Base-by-base conservation (phyloP, 257 asterid species). In the Petrea volubilis region DNA sequence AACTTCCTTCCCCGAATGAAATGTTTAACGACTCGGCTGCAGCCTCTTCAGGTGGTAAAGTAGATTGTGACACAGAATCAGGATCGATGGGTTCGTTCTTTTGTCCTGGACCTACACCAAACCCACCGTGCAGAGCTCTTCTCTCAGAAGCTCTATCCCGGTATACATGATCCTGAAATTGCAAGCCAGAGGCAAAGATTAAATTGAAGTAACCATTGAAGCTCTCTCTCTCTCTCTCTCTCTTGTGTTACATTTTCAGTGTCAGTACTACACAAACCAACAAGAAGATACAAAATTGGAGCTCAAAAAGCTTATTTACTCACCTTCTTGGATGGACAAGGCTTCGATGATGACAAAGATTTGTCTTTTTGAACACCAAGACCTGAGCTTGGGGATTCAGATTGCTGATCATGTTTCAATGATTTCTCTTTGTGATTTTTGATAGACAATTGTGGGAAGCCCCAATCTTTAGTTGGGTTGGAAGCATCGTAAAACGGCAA, bases 61-160 rank as follows among this genome's bases (percentile, higher is more conserved):
- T 60, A 61, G 91, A 85, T 50, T 89, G 74, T 58, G 83, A 77
- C 38, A 38, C 68, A 46, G 81, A 83, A 64, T 83, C 86, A 61
- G 56, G 68, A 53, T 60, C 66, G n/a, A 21, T 29, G 31, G 56
- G n/a, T 50, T 81, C 74, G 60, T 66, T 78, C 81, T 94, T 94
- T 76, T 94, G 98, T 44, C 97, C 99, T 5, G 95, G 98, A 25
- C 99, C 99, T 41, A 91, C 77, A 40, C 99, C 98, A 75, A 88
- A 89, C 70, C 98, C 89, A 33, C 97, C 96, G 47, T 91, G 97
- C 74, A 94, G 76, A 67, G 90, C 88, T 79, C 98, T 85, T 72
- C 98, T 89, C 89, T 94, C 99, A 38, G 98, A 97, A 74, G 99
- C 99, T 80, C 97, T 87, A 68, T 94, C 99, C 71, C 99, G 89